A percentile compares a stretch with the other conserved stretches of the same genome.
phyloP scores from a whole-genome alignment of 1,284 basidiomycete genomes.

The Flammula alnicola region DNA sequence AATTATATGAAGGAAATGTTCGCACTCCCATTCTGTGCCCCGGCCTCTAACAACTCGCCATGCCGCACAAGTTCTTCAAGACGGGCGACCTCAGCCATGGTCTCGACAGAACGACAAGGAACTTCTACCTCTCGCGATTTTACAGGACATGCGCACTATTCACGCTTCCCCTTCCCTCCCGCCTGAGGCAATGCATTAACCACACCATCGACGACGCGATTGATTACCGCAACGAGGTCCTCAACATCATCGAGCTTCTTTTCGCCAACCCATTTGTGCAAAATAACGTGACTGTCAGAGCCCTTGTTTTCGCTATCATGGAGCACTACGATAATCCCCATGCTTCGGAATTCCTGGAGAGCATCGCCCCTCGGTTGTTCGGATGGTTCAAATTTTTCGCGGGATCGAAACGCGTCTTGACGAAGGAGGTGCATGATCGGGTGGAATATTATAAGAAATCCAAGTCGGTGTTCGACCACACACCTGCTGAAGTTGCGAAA shows the following conservation, averaged over 20 bases:
- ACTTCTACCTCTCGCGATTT: neutral
- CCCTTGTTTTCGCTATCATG: neutral
- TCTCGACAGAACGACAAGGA: neutral
- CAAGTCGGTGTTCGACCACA: neutral
- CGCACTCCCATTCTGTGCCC: neutral
- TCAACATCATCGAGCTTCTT: slow-evolving; percentile 3
- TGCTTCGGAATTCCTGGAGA: neutral
- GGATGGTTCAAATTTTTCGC: neutral
- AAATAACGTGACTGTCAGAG: neutral
- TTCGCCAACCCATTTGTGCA: neutral
- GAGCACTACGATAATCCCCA: neutral
- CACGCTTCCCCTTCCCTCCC: neutral
- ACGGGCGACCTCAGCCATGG: neutral
- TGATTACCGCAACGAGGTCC: slow-evolving; percentile 1
- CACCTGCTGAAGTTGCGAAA: neutral
- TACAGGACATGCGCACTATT: neutral
- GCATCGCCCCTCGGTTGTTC: neutral
- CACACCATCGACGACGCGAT: neutral
- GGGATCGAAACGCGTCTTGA: neutral
- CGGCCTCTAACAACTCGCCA: neutral
- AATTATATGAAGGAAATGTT: neutral
- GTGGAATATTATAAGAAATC: neutral
- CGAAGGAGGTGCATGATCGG: neutral
- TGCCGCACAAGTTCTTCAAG: neutral
- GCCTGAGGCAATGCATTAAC: neutral